phyloP scores from a whole-genome alignment of 768 basidiomycete species.

The Serpula lacrymans region DNA sequence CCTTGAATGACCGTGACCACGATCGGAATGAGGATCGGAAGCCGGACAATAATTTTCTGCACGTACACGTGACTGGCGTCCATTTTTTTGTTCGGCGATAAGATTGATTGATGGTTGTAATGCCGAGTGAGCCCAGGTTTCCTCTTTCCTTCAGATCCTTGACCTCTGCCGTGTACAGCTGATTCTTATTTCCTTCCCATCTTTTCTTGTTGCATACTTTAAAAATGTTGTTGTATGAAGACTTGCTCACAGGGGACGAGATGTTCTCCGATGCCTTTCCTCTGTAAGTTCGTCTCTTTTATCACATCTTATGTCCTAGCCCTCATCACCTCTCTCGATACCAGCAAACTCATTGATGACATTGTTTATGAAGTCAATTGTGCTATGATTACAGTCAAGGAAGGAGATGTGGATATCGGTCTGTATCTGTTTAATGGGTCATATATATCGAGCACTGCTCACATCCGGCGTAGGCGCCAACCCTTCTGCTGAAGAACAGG shows the following conservation, averaged over 20 bases:
- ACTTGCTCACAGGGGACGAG: conserved; percentile 79
- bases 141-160: conserved; percentile 11
- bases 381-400: conserved; percentile 60
- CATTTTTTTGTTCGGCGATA: background rate
- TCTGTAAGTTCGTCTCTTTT: conserved; percentile 46
- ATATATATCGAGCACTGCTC: conserved; percentile 2
- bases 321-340: conserved; percentile 8
- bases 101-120: background rate
- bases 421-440: no score
- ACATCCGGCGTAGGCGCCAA: conserved; percentile 66
- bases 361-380: conserved; percentile 90
- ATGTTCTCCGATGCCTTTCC: conserved; percentile 95
- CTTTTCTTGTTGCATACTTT: conserved; percentile 14
- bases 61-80: conserved; percentile 26
- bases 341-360: conserved; percentile 73
- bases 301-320: background rate
- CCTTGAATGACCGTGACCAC: no score
- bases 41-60: conserved; percentile 16
- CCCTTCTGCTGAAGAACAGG: conserved; percentile 84
- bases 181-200: conserved; percentile 11
- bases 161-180: conserved; percentile 1
- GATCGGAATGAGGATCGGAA: conserved; percentile 5
- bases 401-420: conserved; percentile 91
- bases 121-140: conserved; percentile 12
- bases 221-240: conserved; percentile 79